These are phyloP conservation scores for Boletus sp. DNA, from an alignment of 768 basidiomycete species.

Conservation along the genomic window DNA sequence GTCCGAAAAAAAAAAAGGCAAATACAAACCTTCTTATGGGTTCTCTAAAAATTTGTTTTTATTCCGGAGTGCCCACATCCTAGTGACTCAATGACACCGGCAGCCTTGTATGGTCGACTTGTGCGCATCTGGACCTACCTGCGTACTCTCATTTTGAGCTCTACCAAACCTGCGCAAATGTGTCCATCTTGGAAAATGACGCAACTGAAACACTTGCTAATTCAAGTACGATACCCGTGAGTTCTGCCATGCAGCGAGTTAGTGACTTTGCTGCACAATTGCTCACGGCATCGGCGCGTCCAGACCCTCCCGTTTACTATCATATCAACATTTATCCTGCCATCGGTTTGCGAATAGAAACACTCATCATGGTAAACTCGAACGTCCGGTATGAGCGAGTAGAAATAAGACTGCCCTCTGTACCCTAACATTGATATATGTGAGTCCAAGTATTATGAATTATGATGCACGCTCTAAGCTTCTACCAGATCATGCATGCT, in stretches of 20 bases:
- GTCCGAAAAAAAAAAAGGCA: too few relatives aligned
- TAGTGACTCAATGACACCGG: constrained; percentile 10
- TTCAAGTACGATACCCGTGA: constrained; percentile 13
- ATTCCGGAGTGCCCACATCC: constrained; percentile 21
- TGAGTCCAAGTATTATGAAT: constrained; percentile 20
- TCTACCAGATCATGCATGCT: constrained; percentile 37
- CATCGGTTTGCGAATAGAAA: constrained; percentile 2
- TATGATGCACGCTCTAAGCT: background rate
- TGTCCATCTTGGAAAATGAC: background rate
- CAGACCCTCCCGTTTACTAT: constrained; percentile 43
- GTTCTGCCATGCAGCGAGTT: background rate
- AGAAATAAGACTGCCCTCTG: constrained; percentile 4
- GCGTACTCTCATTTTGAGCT: constrained; percentile 34
- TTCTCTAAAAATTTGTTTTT: constrained; percentile 1
- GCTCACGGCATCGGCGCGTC: constrained; percentile 22
- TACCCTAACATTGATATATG: constrained; percentile 33
- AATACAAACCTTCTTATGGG: background rate
- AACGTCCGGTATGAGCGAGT: background rate
- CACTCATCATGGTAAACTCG: background rate
- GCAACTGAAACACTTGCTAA: background rate
- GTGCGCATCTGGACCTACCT: constrained; percentile 10
- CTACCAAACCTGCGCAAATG: constrained; percentile 26
- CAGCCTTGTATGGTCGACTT: constrained; percentile 2
- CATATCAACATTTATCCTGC: constrained; percentile 42
- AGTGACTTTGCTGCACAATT: background rate